Base-by-base conservation (phyloP, 2,329 filamentous ascomycete genomes). In the Metarhizium brunneum region DNA sequence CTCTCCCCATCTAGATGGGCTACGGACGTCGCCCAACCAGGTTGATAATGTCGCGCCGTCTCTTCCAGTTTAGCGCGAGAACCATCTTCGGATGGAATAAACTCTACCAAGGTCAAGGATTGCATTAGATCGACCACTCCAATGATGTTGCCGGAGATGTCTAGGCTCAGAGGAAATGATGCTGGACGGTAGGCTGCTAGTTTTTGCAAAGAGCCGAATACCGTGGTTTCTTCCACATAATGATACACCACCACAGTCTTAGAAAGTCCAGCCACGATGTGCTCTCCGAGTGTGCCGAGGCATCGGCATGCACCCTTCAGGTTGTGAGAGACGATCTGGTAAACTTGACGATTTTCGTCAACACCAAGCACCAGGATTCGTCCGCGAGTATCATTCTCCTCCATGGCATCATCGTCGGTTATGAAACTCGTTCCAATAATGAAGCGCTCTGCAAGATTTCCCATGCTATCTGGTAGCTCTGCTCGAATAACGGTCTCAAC, bases 71-170 rank as follows among this genome's bases (percentile, higher is more conserved):
- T 81, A 54, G 86, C 81, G 11, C 78, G 72, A n/a, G 80, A 70
- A 1, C 80, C 82, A 3, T 81, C 72, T 25, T 76, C 69, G 2
- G 83, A 79, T 2, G 79, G 78, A 0, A 78, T 75, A 65, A 87
- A 94, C 65, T 94, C 79, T 8, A 96, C 76, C 6, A 97, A 74
- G 1, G 87, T 85, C 29, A 95, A 77, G 1, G 90, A 95, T 72
- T 97, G 96, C 88, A 96, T 96, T 49, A 99, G 74, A 66, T 99
- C 94, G 0, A 87, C 88, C 10, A 97, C 85, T 0, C 88, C 90
- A 59, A 99, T 92, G 29, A 82, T 77, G 61, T 86, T 85, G 1
- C 81, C 87, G 1, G 83, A 82, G 14, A 96, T 80, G 10, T 86
- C 84, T 6, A 97, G 69, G 61, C 92, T 89, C 16, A 95, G 83